These are phyloP conservation scores for Spathaspora sp. DNA, from an alignment of 1,139 yeast genomes.

Conservation along the genomic window DNA sequence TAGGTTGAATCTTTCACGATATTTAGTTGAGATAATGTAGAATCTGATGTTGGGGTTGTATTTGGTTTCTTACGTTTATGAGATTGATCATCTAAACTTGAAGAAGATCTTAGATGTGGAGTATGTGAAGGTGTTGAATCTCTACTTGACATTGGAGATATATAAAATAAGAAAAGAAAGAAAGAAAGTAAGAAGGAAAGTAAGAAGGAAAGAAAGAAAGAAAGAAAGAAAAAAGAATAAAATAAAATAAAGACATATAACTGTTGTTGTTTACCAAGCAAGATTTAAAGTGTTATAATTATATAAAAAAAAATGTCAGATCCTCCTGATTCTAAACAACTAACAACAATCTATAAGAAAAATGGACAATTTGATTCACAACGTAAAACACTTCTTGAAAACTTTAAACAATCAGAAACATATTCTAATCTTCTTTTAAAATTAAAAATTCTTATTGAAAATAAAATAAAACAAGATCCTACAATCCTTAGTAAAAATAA, in stretches of 20 bases:
- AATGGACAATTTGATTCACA: constrained; percentile 52
- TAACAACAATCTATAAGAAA: constrained; percentile 47
- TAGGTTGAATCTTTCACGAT: constrained; percentile 12
- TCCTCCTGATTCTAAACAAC: constrained; percentile 35
- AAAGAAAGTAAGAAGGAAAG: not conserved
- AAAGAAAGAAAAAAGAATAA: not conserved
- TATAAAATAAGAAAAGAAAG: not conserved
- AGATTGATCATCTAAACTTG: not conserved
- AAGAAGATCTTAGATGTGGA: not conserved
- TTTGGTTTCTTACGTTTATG: constrained; percentile 9
- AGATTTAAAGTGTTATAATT: not conserved
- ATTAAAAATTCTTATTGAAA: constrained; percentile 44
- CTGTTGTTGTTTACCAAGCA: too few species aligned
- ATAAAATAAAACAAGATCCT: constrained; percentile 51
- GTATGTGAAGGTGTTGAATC: not conserved
- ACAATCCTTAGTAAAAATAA: constrained; percentile 47
- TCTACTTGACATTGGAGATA: not conserved
- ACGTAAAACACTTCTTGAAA: constrained; percentile 41
- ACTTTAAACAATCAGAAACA: constrained; percentile 45
- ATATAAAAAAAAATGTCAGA: not conserved
- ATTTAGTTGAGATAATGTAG: constrained; percentile 2
- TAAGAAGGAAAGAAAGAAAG: too few species aligned
- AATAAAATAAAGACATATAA: too few species aligned
- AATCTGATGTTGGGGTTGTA: not conserved
- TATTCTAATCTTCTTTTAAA: constrained; percentile 42